Evolutionary conservation across 106 monocot genomes (phyloP), one percentile per base, ranked within the genome.

Genomic region (Amphibolis antarctica): DNA sequence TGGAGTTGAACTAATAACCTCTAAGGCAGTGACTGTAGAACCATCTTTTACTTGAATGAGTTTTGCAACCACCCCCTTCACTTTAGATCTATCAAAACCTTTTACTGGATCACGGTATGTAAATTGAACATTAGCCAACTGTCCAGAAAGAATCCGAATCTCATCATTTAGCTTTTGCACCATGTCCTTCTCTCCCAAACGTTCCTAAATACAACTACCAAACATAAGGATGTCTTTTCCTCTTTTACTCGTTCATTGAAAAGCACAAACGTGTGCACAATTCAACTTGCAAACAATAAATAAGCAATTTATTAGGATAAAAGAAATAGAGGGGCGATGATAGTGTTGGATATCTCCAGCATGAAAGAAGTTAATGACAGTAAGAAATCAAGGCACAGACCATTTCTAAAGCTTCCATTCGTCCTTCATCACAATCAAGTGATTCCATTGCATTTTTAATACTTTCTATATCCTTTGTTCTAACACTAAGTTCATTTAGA

Each of bases 61-160:
- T 48, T 78, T 83, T 28, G 96, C 96, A 69, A 96, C 78, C 12
- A 96, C 86, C 28, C 96, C 96, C 74, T 96, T 96, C 19, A 96
- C 86, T 44, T 74, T 90, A 57, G 90, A 78, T 60, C 79, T 71
- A 66, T 96, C 90, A 80, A 96, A 96, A 74, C 80, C 76, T 67
- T 52, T 82, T 20, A 78, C 74, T 69, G 96, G 90, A 63, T 96
- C 96, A 44, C 77, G 75, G 42, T 90, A 96, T 24, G 42, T 80
- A 66, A 96, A 96, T 28, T 96, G 69, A 71, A 90, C 74, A 72
- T 82, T 84, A 42, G 82, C 84, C 26, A 96, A 66, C 59, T 86
- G 75, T 60, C 84, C 96, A 30, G 81, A 90, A 60, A 90, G 80
- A 68, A 80, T 46, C n/a, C 96, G 77, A 42, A 86, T 59, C 45